phyloP scores from a whole-genome alignment of 495 filamentous ascomycete genomes.

The Daldinia vernicosa region DNA sequence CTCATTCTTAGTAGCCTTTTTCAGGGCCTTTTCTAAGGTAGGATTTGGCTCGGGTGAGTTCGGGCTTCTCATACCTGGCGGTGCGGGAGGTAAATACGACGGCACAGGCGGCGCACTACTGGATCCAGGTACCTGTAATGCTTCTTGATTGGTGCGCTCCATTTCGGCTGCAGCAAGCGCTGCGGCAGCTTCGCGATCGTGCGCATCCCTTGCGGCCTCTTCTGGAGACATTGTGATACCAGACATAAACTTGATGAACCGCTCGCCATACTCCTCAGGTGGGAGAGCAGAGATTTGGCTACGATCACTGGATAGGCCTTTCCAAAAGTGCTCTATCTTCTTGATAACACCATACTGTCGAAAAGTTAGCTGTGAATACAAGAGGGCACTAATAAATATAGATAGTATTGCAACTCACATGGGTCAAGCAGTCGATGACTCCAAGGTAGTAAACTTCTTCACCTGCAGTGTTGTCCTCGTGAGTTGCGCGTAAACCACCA shows the following conservation, averaged over 20 bases:
- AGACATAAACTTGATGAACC: slow-evolving; percentile 92
- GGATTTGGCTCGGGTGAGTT: slow-evolving; percentile 54
- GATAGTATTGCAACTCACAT: slow-evolving; percentile 65
- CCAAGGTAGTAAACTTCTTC: slow-evolving; percentile 98
- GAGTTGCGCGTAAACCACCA: slow-evolving; percentile 91
- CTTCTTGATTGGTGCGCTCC: slow-evolving; percentile 41
- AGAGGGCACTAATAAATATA: background rate
- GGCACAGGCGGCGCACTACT: slow-evolving; percentile 50
- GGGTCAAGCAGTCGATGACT: slow-evolving; percentile 96
- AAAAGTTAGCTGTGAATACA: slow-evolving; percentile 42
- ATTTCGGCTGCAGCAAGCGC: slow-evolving; percentile 49
- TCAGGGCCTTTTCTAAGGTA: slow-evolving; percentile 46
- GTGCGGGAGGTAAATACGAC: slow-evolving; percentile 56
- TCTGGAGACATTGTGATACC: slow-evolving; percentile 89
- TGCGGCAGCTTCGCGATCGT: slow-evolving; percentile 58
- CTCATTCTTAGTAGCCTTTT: slow-evolving; percentile 48
- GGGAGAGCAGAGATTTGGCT: slow-evolving; percentile 93
- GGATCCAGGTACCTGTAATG: slow-evolving; percentile 18
- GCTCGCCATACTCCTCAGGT: slow-evolving; percentile 88
- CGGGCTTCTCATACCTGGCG: slow-evolving; percentile 55
- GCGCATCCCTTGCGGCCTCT: slow-evolving; percentile 73
- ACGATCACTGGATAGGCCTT: slow-evolving; percentile 82
- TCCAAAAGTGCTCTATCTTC: slow-evolving; percentile 90
- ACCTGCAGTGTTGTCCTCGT: slow-evolving; percentile 83
- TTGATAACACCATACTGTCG: slow-evolving; percentile 85